A percentile compares a stretch with the other conserved stretches of the same genome.
phyloP scores from a whole-genome alignment of 495 filamentous ascomycete species.

The Penicillium crystallinum region DNA sequence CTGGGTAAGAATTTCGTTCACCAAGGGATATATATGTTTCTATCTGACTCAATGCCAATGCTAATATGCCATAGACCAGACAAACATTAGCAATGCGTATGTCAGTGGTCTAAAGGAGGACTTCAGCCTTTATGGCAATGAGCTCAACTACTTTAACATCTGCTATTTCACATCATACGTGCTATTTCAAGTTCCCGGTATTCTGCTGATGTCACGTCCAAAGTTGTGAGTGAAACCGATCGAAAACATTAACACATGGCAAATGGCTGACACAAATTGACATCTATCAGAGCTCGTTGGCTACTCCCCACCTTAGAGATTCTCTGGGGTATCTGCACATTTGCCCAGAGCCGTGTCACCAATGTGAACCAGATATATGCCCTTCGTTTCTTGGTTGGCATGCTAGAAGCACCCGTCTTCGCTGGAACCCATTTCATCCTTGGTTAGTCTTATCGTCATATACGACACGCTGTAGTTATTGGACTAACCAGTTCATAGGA shows the following conservation, averaged over 20 bases:
- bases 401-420: conserved; percentile 39
- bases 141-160: conserved; percentile 43
- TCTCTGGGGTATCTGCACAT: conserved; percentile 25
- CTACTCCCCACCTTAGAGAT: conserved; percentile 29
- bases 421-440: conserved; percentile 41
- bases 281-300: conserved; percentile 34
- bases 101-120: conserved; percentile 58
- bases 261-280: background rate
- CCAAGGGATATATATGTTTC: too few species aligned
- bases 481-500: conserved; percentile 13
- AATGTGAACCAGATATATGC: conserved; percentile 40
- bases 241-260: background rate
- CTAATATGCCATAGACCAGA: conserved; percentile 29
- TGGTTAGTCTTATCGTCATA: conserved; percentile 10
- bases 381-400: conserved; percentile 51
- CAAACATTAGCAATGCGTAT: conserved; percentile 48
- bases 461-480: background rate
- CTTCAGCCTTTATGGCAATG: conserved; percentile 49
- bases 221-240: conserved; percentile 18
- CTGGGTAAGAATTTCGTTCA: conserved; percentile 13
- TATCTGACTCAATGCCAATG: background rate
- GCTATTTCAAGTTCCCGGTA: conserved; percentile 34
- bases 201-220: conserved; percentile 34
- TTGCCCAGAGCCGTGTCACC: conserved; percentile 34
- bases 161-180: conserved; percentile 38